A percentile compares a stretch with the other conserved stretches of the same genome.
Evolutionary conservation across 257 asterid species (phyloP).

Genomic region (Solanum arcanum): DNA sequence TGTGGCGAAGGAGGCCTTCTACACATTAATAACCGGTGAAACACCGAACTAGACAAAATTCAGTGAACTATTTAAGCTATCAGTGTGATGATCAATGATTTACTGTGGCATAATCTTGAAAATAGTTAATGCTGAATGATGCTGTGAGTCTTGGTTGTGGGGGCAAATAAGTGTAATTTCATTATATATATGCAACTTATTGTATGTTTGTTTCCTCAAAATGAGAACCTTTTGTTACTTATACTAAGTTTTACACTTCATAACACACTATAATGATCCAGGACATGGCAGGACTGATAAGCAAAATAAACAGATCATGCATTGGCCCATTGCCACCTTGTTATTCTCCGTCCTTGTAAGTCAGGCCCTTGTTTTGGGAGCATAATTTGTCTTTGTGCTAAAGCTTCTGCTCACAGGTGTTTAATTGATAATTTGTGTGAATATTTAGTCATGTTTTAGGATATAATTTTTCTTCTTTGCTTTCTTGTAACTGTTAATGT

Average conservation of each 20-base stretch:
- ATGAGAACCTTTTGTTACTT: background rate
- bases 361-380: background rate
- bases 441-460: background rate
- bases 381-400: background rate
- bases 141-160: background rate
- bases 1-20: background rate
- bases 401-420: background rate
- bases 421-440: background rate
- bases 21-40: background rate
- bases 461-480: background rate
- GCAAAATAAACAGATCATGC: slow-evolving; percentile 92
- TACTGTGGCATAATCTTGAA: background rate
- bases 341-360: slow-evolving; percentile 93
- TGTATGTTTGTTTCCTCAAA: background rate
- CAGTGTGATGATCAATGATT: background rate
- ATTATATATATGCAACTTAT: background rate
- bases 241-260: background rate
- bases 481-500: background rate
- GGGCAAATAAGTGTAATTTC: background rate
- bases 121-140: background rate
- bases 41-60: background rate
- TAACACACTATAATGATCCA: slow-evolving; percentile 21
- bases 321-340: slow-evolving; percentile 96
- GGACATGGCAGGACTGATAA: slow-evolving; percentile 99
- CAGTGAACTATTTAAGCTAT: background rate